Conservation (phyloP, 2,329 filamentous ascomycete species). For the Colletotrichum sp. region DNA sequence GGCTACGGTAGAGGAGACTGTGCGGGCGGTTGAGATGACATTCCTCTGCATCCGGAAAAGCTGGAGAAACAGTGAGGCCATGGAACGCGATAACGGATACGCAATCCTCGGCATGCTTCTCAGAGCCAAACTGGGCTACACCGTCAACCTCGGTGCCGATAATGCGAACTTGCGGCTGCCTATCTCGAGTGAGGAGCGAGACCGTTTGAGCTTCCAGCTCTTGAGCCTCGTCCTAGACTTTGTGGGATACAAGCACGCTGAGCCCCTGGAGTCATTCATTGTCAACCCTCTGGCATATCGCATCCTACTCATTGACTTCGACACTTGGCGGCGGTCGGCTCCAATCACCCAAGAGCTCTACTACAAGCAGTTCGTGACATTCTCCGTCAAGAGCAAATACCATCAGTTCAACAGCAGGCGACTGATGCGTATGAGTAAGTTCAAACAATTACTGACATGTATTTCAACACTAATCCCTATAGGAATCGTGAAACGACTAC, state of each 20-base stretch:
- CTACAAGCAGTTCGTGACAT: constrained; percentile 89
- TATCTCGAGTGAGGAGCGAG: constrained; percentile 58
- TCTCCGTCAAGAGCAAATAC: constrained; percentile 89
- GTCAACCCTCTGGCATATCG: constrained; percentile 95
- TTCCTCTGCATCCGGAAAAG: constrained; percentile 87
- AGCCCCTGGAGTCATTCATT: constrained; percentile 87
- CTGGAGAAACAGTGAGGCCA: constrained; percentile 97
- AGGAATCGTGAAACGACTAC: constrained; percentile 88
- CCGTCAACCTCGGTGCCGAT: constrained; percentile 34
- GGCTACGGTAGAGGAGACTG: constrained; percentile 69
- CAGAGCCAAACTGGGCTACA: constrained; percentile 77
- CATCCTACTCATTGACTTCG: constrained; percentile 88
- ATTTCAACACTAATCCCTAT: constrained; percentile 5
- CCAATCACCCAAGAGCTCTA: constrained; percentile 83
- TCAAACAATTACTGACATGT: neutral
- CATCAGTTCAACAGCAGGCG: constrained; percentile 91
- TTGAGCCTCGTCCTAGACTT: constrained; percentile 82
- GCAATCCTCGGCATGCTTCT: constrained; percentile 84
- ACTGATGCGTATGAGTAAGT: constrained; percentile 86
- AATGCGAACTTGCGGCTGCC: constrained; percentile 38
- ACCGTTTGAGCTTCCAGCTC: constrained; percentile 65
- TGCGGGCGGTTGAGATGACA: constrained; percentile 81
- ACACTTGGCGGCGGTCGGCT: constrained; percentile 87
- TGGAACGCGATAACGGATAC: constrained; percentile 96
- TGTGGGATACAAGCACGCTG: constrained; percentile 83